Evolutionary conservation across 106 monocot species (phyloP), one percentile per base, ranked within the genome.

Genomic region (Dioscorea dumetorum): DNA sequence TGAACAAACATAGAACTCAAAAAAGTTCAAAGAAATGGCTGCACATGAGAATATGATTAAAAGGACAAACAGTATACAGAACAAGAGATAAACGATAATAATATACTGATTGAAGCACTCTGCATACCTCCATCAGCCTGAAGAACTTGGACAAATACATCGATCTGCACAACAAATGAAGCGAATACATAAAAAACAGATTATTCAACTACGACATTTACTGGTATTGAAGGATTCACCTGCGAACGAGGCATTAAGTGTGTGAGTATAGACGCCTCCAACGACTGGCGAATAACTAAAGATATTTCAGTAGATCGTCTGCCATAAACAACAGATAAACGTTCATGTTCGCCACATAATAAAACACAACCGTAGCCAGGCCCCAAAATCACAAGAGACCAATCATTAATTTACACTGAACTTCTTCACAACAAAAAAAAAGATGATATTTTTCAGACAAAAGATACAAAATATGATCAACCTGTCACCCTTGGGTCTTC

Each of bases 401-500:
- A 63, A 33, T 15, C 20, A 63, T 12, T 33, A 32, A 34, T 23
- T 63, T 23, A 22, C 63, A 28, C 28, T 28, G 3, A 28, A 28
- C 28, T 28, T 28, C 3, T 28, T 41, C 41, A 41, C 41, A 41
- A 41, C 6, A 64, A 18, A 64, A 16, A 14, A 64, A 64, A 41
- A 10, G 32, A 23, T 21, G 9, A 31, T 48, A 35, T 31, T 5
- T 23, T 19, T 41, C n/a, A 48, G 1, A 48, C 18, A 41, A 64
- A 5, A 35, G 15, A 64, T 8, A 48, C 8, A 64, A 64, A 17
- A 19, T 8, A 61, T 58, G 51, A 57, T 9, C 5, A 52, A 97
- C 97, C 97, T 92, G 75, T 92, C 97, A 68, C 97, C 97, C 78
- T 92, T 97, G 21, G 84, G 86, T 71, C 67, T 89, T 79, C 97